phyloP scores from a whole-genome alignment of 2,329 filamentous ascomycete species.

The Huntiella savannae region DNA sequence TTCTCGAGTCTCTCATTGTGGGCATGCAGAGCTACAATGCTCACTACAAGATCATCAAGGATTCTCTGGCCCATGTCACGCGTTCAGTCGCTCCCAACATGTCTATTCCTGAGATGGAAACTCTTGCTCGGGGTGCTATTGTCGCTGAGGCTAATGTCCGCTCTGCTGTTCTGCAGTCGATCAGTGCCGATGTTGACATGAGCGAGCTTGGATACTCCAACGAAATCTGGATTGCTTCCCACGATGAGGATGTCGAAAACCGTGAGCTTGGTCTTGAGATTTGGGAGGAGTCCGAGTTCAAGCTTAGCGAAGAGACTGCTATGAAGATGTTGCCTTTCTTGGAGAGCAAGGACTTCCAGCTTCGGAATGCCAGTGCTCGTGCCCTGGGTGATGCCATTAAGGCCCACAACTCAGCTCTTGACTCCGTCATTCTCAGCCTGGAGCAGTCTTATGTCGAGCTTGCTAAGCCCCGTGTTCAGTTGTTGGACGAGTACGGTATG shows the following conservation, averaged over 20 bases:
- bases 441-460: conserved; percentile 56
- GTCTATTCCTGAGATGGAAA: conserved; percentile 46
- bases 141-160: conserved; percentile 65
- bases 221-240: conserved; percentile 82
- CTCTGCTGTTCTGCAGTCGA: conserved; percentile 69
- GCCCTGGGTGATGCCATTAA: conserved; percentile 58
- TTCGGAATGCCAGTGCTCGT: conserved; percentile 66
- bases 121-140: conserved; percentile 61
- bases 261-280: conserved; percentile 66
- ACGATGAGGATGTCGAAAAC: conserved; percentile 83
- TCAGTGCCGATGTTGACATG: conserved; percentile 81
- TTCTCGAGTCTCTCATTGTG: conserved; percentile 51
- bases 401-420: conserved; percentile 38
- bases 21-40: conserved; percentile 81
- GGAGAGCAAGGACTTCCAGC: conserved; percentile 58
- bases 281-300: conserved; percentile 83
- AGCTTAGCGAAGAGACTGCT: conserved; percentile 46
- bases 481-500: conserved; percentile 89
- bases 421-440: conserved; percentile 43
- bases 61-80: conserved; percentile 73
- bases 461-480: conserved; percentile 63
- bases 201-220: conserved; percentile 71
- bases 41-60: conserved; percentile 88
- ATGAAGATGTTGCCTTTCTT: conserved; percentile 58
- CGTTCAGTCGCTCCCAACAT: conserved; percentile 74